Percentiles rank a stretch among this genome's conserved stretches.
Evolutionary conservation across 2,329 filamentous ascomycete genomes (phyloP).

Genomic region (Scedosporium dehoogii): DNA sequence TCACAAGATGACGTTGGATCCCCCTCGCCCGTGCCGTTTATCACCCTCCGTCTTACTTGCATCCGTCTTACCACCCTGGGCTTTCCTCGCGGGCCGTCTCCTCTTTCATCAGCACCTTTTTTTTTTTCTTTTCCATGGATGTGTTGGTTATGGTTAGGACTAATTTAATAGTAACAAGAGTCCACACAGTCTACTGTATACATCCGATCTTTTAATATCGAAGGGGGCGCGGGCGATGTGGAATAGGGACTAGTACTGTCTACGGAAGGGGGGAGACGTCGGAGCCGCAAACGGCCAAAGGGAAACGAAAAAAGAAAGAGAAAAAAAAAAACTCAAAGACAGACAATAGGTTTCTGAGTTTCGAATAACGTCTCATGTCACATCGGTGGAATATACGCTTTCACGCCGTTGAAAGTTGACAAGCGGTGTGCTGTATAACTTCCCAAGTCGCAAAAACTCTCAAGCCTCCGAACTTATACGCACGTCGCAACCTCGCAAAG

Average conservation of each 20-base stretch:
- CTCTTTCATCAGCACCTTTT: not conserved
- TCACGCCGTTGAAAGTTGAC: too few relatives aligned
- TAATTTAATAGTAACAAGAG: too few relatives aligned
- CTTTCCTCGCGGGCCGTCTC: not conserved
- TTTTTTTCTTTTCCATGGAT: not conserved
- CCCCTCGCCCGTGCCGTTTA: not conserved
- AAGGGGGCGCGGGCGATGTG: too few relatives aligned
- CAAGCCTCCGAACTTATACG: not conserved
- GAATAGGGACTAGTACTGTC: too few relatives aligned
- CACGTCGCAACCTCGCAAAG: not conserved
- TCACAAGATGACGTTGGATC: not conserved
- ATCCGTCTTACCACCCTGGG: conserved; percentile 3
- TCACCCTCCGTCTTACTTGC: not conserved
- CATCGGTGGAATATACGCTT: too few relatives aligned
- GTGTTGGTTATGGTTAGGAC: not conserved
- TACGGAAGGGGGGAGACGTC: too few relatives aligned
- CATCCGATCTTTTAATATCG: too few relatives aligned
- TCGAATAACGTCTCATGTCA: too few relatives aligned
- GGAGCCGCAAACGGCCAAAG: not conserved
- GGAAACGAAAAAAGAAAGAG: not conserved
- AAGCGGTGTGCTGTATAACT: too few relatives aligned
- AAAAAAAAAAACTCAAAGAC: not conserved
- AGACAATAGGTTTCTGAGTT: not conserved
- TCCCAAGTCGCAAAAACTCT: not conserved
- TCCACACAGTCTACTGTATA: too few relatives aligned